Conservation (phyloP, 495 filamentous ascomycete genomes). For the Penicillium dipodomyicola region DNA sequence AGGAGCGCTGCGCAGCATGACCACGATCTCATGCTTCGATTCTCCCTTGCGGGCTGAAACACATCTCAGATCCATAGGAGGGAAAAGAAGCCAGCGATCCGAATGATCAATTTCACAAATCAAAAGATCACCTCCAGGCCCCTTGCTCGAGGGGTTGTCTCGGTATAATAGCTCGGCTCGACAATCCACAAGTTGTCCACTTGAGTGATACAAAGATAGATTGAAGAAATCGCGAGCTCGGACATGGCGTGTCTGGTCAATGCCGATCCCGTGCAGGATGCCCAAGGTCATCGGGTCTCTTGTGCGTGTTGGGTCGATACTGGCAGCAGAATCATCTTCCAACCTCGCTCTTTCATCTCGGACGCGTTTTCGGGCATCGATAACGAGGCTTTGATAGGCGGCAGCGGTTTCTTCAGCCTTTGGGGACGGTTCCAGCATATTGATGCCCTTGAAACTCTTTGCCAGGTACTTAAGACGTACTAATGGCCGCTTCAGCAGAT, state of each 20-base stretch:
- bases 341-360: slow-evolving; percentile 83
- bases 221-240: slow-evolving; percentile 86
- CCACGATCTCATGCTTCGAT: slow-evolving; percentile 62
- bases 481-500: slow-evolving; percentile 83
- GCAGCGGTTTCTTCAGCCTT: slow-evolving; percentile 56
- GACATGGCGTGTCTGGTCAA: slow-evolving; percentile 74
- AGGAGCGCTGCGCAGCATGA: slow-evolving; percentile 69
- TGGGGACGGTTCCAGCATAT: slow-evolving; percentile 51
- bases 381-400: slow-evolving; percentile 68
- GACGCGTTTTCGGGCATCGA: slow-evolving; percentile 70
- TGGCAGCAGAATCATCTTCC: slow-evolving; percentile 85
- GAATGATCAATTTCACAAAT: slow-evolving; percentile 80
- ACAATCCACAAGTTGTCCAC: slow-evolving; percentile 82
- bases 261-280: slow-evolving; percentile 62
- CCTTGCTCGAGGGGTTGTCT: slow-evolving; percentile 63
- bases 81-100: slow-evolving; percentile 84
- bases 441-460: slow-evolving; percentile 58
- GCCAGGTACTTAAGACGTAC: slow-evolving; percentile 84
- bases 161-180: slow-evolving; percentile 84
- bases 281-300: slow-evolving; percentile 75
- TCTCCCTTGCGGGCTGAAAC: slow-evolving; percentile 83
- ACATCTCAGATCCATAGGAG: slow-evolving; percentile 64
- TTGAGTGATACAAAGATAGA: slow-evolving; percentile 82
- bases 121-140: slow-evolving; percentile 71
- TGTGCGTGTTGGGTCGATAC: slow-evolving; percentile 73